Percentiles rank a stretch among this genome's conserved stretches.
Evolutionary conservation across 1,284 basidiomycete genomes (phyloP).

Genomic region (Tausonia pullulans): DNA sequence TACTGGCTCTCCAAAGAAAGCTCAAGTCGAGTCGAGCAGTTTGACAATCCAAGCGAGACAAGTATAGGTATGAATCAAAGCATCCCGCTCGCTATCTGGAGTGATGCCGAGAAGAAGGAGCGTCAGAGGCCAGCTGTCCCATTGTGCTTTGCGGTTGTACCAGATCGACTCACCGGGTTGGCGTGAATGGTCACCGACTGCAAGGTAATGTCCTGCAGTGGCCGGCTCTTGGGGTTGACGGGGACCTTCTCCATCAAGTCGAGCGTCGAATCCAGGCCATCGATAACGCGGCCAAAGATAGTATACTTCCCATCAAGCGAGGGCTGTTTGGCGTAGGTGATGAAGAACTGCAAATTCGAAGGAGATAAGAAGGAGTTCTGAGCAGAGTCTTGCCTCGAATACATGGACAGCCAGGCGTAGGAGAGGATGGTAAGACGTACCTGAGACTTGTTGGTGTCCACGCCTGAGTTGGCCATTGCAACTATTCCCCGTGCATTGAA

Average conservation of each 20-base stretch:
- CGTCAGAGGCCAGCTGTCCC: too few relatives aligned
- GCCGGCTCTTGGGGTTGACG: slow-evolving; percentile 82
- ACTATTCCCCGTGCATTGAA: slow-evolving; percentile 87
- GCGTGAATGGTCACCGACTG: slow-evolving; percentile 77
- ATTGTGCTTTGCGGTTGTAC: neutral
- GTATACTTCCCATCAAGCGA: slow-evolving; percentile 91
- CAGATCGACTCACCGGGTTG: slow-evolving; percentile 48
- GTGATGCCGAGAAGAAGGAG: too few relatives aligned
- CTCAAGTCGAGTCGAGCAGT: too few relatives aligned
- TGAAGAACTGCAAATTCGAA: slow-evolving; percentile 59
- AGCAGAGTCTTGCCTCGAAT: neutral
- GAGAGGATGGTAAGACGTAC: slow-evolving; percentile 20
- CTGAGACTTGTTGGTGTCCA: slow-evolving; percentile 79
- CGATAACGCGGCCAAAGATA: slow-evolving; percentile 87
- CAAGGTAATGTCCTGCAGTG: slow-evolving; percentile 70
- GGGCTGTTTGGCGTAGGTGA: slow-evolving; percentile 81
- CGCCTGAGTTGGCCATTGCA: slow-evolving; percentile 94
- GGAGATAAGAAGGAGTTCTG: neutral
- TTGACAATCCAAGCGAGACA: too few relatives aligned
- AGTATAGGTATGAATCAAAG: too few relatives aligned
- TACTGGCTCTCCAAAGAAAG: too few relatives aligned
- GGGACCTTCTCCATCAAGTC: slow-evolving; percentile 82
- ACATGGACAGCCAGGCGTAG: neutral
- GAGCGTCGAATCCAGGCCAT: slow-evolving; percentile 76
- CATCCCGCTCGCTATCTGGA: too few relatives aligned